phyloP scores from a whole-genome alignment of 2,329 filamentous ascomycete species.

The Sordariomycetes sp. region DNA sequence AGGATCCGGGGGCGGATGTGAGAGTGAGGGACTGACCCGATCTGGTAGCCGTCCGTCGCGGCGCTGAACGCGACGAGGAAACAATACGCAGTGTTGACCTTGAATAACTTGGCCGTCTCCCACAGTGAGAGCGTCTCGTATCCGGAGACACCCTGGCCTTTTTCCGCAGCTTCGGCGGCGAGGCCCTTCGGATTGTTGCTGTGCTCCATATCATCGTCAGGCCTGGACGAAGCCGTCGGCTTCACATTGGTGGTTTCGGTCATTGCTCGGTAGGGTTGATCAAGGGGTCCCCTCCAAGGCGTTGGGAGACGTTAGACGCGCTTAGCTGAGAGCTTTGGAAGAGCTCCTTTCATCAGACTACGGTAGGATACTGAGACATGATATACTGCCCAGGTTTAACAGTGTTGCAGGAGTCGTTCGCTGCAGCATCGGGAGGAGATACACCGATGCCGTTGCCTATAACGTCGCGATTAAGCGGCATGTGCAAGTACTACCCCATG shows the following conservation, averaged over 20 bases:
- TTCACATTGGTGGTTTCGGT: not conserved
- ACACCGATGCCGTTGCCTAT: not conserved
- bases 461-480: no score
- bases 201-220: not conserved
- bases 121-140: slow-evolving; percentile 14
- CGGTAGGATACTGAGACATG: no score
- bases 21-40: slow-evolving; percentile 9
- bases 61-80: slow-evolving; percentile 14
- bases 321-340: no score
- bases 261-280: not conserved
- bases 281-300: no score
- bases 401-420: not conserved
- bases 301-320: no score
- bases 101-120: slow-evolving; percentile 14
- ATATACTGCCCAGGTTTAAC: no score
- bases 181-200: slow-evolving; percentile 6
- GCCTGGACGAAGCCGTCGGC: not conserved
- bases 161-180: slow-evolving; percentile 11
- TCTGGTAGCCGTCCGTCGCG: slow-evolving; percentile 15
- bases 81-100: slow-evolving; percentile 11
- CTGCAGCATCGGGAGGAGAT: not conserved
- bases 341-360: no score
- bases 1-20: no score
- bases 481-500: no score
- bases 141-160: slow-evolving; percentile 13